A percentile compares a stretch with the other conserved stretches of the same genome.
Conservation (phyloP, 345 rosid species). For the Eucalyptus shirleyi region DNA sequence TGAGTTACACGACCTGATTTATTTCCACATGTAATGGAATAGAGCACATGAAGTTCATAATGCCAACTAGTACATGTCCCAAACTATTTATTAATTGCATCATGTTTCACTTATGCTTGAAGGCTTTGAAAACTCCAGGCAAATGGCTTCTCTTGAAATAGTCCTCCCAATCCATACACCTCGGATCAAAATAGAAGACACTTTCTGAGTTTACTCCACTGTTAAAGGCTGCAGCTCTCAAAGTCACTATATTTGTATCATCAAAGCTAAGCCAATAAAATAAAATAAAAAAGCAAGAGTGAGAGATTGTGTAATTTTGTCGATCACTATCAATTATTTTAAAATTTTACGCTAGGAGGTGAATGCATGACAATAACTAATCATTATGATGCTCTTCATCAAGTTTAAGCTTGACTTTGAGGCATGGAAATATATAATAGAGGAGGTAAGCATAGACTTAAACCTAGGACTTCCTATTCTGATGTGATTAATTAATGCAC, state of each 20-base stretch:
- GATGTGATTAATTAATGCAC: background rate
- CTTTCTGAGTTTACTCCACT: background rate
- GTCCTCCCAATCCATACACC: conserved; percentile 37
- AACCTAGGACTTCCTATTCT: background rate
- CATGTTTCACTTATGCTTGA: background rate
- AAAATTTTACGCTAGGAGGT: background rate
- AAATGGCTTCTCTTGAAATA: conserved; percentile 31
- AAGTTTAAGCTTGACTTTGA: background rate
- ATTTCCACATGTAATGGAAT: no score
- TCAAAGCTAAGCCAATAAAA: conserved; percentile 8
- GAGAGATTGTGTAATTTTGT: no score
- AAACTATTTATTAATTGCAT: background rate
- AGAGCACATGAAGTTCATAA: background rate
- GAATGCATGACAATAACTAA: background rate
- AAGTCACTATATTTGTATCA: conserved; percentile 7
- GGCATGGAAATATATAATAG: background rate
- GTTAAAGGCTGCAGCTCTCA: background rate
- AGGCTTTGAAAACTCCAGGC: conserved; percentile 17
- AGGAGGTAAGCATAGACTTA: background rate
- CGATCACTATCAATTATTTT: background rate
- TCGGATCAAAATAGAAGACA: conserved; percentile 36
- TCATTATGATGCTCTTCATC: background rate
- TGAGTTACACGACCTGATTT: no score
- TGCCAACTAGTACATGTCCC: background rate
- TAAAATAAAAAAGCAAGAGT: no score